Evolutionary conservation across 2,329 filamentous ascomycete genomes (phyloP), one percentile per base, ranked within the genome.

Genomic region (Akanthomyces muscarius): DNA sequence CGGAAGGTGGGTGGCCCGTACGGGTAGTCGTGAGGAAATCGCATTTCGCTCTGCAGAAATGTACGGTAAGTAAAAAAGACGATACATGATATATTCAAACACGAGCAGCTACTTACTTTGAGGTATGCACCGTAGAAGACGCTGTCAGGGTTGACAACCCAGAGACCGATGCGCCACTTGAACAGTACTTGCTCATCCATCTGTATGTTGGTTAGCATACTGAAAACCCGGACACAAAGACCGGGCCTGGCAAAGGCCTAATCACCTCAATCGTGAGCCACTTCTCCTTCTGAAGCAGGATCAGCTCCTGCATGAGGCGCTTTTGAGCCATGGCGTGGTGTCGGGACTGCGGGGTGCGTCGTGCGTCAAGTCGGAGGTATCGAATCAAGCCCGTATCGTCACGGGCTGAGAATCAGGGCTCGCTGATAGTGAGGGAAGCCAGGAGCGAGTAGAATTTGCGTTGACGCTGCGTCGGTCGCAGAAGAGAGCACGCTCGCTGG

Each of bases 121-220:
- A 97, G 92, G 76, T 97, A 99, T 68, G 90, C 95, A 65, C 93
- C 93, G 71, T 97, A 89, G 81, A 96, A 98, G 67, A 89, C 83
- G 66, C 92, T 97, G 69, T 97, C 93, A 0, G 91, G 86, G 76
- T 98, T 98, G 71, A 97, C 85, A 44, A 97, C 91, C 79, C 97
- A 93, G 63, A 99, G 85, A 4, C 90, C 93, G 54, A 98, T 81
- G 65, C 86, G 87, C 94, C 95, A 98, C 67, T 87, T 84, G 72
- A 96, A 89, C 66, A 98, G 86, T 73, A 95, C 92, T n/a, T 88
- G 84, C 70, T 92, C 86, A 67, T 92, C 85, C 42, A 92, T 81
- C 86, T 95, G 70, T 16, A 8, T 13, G 55, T 21, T 5, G 28
- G 30, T 60, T 62, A 63, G 61, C 62, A 28, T 18, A 16, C 11